Conservation (phyloP, 805 yeast species). For the Isabelozyma gotoi region DNA sequence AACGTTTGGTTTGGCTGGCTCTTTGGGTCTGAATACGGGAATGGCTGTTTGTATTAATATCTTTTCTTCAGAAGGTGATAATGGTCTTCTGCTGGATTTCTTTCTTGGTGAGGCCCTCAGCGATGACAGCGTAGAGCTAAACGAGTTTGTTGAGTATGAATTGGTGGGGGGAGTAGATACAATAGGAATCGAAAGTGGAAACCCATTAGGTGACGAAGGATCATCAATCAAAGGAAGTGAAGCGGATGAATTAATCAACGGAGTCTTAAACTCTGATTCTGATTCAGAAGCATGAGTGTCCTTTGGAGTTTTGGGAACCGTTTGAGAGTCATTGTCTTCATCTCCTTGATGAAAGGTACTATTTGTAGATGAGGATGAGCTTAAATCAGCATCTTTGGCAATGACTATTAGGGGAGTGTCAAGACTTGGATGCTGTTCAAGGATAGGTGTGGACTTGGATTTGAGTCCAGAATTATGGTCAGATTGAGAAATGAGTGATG, state of each 20-base stretch:
- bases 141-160: neutral
- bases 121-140: neutral
- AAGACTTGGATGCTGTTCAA: neutral
- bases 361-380: conserved; percentile 15
- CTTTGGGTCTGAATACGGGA: conserved; percentile 17
- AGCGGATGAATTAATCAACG: neutral
- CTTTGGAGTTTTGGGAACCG: neutral
- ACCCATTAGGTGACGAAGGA: neutral
- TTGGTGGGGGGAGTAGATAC: conserved; percentile 1
- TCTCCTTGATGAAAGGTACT: conserved; percentile 14
- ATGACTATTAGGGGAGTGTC: conserved; percentile 17
- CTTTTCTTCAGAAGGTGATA: conserved; percentile 23
- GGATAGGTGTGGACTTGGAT: neutral
- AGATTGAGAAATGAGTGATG: conserved; percentile 11
- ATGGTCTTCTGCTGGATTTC: conserved; percentile 13
- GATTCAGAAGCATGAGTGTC: neutral
- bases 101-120: conserved; percentile 4
- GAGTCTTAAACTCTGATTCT: neutral
- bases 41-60: conserved; percentile 22
- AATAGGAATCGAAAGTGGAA: conserved; percentile 1
- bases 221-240: neutral
- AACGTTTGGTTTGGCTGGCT: neutral
- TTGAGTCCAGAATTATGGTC: neutral
- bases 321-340: neutral
- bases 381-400: conserved; percentile 12